These are phyloP conservation scores for Selaginella moellendorffii DNA, from an alignment of 75 land plant species.

Conservation along the genomic window DNA sequence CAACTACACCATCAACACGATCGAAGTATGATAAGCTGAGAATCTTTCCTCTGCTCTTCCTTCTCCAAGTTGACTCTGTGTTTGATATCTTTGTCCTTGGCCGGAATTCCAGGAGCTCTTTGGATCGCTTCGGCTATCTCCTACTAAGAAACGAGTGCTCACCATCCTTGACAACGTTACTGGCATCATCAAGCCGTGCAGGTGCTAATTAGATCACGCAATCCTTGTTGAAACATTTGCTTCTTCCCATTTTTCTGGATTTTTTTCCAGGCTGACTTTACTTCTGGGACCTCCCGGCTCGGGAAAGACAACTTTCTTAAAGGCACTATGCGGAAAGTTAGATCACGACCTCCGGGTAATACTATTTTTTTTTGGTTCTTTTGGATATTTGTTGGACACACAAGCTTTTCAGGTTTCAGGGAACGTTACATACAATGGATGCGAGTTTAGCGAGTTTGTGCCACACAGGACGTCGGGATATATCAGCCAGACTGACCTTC, in stretches of 20 bases:
- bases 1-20: conserved; percentile 44
- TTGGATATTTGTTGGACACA: background rate
- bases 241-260: background rate
- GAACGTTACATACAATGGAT: conserved; percentile 43
- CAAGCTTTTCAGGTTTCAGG: conserved; percentile 25
- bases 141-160: conserved; percentile 29
- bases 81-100: background rate
- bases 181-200: conserved; percentile 50
- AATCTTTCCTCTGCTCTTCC: no score
- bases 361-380: background rate
- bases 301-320: conserved; percentile 29
- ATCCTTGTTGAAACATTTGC: background rate
- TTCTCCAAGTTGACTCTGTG: background rate
- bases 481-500: conserved; percentile 43
- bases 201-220: conserved; percentile 20
- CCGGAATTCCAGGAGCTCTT: background rate
- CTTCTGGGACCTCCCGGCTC: conserved; percentile 36
- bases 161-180: conserved; percentile 41
- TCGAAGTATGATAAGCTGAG: conserved; percentile 37
- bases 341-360: conserved; percentile 21
- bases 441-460: conserved; percentile 36
- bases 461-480: conserved; percentile 51
- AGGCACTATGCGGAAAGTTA: conserved; percentile 31
- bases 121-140: conserved; percentile 5
- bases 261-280: conserved; percentile 24